Evolutionary conservation across 2,329 filamentous ascomycete species (phyloP).

Genomic region (Aspergillus texensis): DNA sequence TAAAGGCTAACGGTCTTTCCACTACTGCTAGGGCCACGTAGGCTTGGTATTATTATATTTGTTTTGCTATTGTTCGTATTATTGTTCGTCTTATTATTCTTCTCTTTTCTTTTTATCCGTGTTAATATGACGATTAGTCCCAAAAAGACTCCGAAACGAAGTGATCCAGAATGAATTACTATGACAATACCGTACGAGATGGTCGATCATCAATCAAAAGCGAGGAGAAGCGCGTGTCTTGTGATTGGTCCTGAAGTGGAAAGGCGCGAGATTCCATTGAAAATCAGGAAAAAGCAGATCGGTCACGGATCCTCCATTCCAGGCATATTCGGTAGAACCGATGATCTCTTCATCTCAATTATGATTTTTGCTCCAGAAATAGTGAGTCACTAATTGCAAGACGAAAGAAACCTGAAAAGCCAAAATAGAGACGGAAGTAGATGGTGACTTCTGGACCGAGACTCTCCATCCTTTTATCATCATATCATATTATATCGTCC

Average conservation of each 20-base stretch:
- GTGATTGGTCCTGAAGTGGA: conserved; percentile 24
- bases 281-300: conserved; percentile 4
- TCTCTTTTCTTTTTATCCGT: background rate
- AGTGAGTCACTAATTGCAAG: background rate
- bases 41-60: background rate
- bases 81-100: background rate
- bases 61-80: background rate
- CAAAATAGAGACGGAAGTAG: background rate
- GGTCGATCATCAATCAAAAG: conserved; percentile 13
- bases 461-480: background rate
- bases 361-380: background rate
- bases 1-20: background rate
- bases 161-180: background rate
- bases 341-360: background rate
- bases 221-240: conserved; percentile 20
- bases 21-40: conserved; percentile 1
- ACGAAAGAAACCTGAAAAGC: background rate
- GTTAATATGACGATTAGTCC: background rate
- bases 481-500: background rate
- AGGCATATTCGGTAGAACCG: background rate
- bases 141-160: background rate
- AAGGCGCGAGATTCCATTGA: conserved; percentile 14
- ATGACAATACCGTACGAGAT: conserved; percentile 16
- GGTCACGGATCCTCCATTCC: background rate
- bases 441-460: background rate